These are phyloP conservation scores for Sambucus nigra DNA, from an alignment of 129 eudicot genomes.

Conservation along the genomic window DNA sequence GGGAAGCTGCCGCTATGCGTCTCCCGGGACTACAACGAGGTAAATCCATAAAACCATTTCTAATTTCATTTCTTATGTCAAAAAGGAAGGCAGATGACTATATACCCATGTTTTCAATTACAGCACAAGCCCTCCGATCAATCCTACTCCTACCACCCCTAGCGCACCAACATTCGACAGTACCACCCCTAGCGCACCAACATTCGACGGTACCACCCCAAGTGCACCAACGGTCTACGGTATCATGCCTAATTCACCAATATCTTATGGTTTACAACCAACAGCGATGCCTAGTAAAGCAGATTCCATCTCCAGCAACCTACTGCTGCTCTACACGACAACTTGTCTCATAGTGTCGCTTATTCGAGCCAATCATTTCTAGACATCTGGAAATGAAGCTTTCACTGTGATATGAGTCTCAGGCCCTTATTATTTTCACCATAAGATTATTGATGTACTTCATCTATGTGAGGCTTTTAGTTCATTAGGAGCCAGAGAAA, in stretches of 20 bases:
- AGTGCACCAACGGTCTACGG: neutral
- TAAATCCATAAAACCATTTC: slow-evolving; percentile 5
- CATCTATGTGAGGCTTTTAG: slow-evolving; percentile 27
- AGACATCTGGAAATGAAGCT: slow-evolving; percentile 25
- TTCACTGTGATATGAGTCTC: slow-evolving; percentile 12
- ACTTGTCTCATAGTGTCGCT: slow-evolving; percentile 26
- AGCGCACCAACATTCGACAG: slow-evolving; percentile 37
- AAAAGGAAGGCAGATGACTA: slow-evolving; percentile 5
- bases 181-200: slow-evolving; percentile 28
- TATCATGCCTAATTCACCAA: slow-evolving; percentile 50
- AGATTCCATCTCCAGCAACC: slow-evolving; percentile 22
- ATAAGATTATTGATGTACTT: slow-evolving; percentile 24
- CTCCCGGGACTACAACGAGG: slow-evolving; percentile 45
- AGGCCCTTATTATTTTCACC: slow-evolving; percentile 21
- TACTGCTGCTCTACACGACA: slow-evolving; percentile 27
- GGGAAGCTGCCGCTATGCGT: slow-evolving; percentile 55
- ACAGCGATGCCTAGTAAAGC: slow-evolving; percentile 70
- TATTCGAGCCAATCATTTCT: slow-evolving; percentile 17
- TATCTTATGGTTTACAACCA: slow-evolving; percentile 58
- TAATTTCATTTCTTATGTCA: neutral
- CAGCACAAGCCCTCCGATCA: slow-evolving; percentile 64
- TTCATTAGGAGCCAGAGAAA: slow-evolving; percentile 28
- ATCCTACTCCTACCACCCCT: slow-evolving; percentile 49
- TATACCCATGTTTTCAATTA: slow-evolving; percentile 16
- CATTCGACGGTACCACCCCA: slow-evolving; percentile 4